Base-by-base conservation (phyloP, 2,329 filamentous ascomycete genomes). In the Tolypocladium paradoxum region DNA sequence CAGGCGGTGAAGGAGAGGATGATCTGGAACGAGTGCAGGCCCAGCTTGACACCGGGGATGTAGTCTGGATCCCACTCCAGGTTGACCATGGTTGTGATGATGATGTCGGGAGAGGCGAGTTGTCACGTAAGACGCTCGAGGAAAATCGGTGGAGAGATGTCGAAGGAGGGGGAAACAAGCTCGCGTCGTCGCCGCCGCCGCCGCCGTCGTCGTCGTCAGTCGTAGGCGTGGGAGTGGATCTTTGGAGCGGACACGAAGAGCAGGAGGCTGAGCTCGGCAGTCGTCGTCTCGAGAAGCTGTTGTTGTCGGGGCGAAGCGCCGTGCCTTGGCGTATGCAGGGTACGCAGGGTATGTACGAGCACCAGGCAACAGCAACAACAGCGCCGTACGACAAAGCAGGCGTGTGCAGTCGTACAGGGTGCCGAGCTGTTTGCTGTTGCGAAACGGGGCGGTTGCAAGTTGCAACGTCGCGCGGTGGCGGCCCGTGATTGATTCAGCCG, bases 31-130 rank as follows among this genome's bases (percentile, higher is more conserved):
- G 72, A 67, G 67, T 85, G 83, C 43, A 83, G 65, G 52, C 72
- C 75, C 54, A 84, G 67, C 69, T 85, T 85, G 67, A 76, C 66
- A 56, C 68, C 68, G 52, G 80, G 79, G 43, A 83, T 70, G 58
- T 73, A 69, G 61, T 81, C 75, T 38, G 78, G 71, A 62, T 82
- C 72, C 63, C 78, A 68, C 58, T 81, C 76, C 61, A 81, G 58
- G 57, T 73, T 70, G 61, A 71, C 70, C 69, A 78, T 76, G 53
- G 38, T 65, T 55, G 36, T 3, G 27, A 9, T 16, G 43, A 43
- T 6, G 45, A 35, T 33, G n/a, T 34, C 12, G 3, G 53, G 27
- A 34, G 38, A 20, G 43, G 40, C 24, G 11, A 11, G 43, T 14
- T 45, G 40, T 45, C 24, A 14, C 14, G 22, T 9, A 24, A 29